A percentile compares a stretch with the other conserved stretches of the same genome.
Evolutionary conservation across 1,284 basidiomycete genomes (phyloP).

Genomic region (Trichosporon ovoides): DNA sequence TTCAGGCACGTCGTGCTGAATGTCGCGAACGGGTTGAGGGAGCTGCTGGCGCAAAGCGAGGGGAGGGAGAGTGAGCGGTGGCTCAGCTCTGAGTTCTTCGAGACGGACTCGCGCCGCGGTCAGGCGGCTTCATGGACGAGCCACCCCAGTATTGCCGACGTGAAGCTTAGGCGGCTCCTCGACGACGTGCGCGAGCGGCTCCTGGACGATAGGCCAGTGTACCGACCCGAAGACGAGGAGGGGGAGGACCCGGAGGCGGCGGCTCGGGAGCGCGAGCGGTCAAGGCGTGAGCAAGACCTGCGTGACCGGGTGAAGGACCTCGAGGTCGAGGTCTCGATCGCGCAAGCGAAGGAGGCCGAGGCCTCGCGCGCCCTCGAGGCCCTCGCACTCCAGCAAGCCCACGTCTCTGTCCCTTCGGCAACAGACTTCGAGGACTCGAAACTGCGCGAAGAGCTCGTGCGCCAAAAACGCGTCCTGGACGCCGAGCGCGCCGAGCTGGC

Average conservation of each 20-base stretch:
- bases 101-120: conserved; percentile 5
- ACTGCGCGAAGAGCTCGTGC: conserved; percentile 26
- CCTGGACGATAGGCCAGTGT: too few species aligned
- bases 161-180: conserved; percentile 32
- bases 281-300: conserved; percentile 28
- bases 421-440: conserved; percentile 23
- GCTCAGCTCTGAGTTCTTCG: conserved; percentile 11
- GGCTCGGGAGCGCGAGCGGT: conserved; percentile 28
- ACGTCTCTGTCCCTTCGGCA: conserved; percentile 11
- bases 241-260: conserved; percentile 30
- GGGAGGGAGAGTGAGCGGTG: conserved; percentile 7
- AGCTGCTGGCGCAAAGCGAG: conserved; percentile 42
- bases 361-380: conserved; percentile 35
- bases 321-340: conserved; percentile 41
- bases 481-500: conserved; percentile 63
- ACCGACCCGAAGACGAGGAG: conserved; percentile 3
- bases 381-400: conserved; percentile 30
- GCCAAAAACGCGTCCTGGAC: conserved; percentile 53
- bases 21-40: conserved; percentile 64
- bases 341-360: conserved; percentile 35
- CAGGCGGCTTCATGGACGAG: conserved; percentile 40
- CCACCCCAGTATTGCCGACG: conserved; percentile 43
- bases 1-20: conserved; percentile 65
- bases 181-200: conserved; percentile 29
- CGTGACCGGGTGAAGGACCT: conserved; percentile 43